These are phyloP conservation scores for Fagopyrum homotropicum DNA, from an alignment of 148 eudicot genomes.

Conservation along the genomic window DNA sequence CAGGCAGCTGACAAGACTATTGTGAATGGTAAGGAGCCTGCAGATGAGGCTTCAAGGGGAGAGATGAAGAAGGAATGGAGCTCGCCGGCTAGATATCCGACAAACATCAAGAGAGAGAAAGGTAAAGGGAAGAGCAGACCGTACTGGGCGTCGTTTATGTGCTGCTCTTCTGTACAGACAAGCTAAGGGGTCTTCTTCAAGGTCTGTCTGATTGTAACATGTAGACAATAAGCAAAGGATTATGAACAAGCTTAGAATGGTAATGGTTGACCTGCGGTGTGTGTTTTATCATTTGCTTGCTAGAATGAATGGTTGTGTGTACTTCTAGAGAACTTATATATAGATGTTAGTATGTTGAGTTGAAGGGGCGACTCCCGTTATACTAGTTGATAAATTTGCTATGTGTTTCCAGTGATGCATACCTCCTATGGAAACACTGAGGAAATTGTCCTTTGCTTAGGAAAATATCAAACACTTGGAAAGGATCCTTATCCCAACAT, in stretches of 20 bases:
- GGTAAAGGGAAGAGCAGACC: conserved; percentile 41
- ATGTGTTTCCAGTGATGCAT: neutral
- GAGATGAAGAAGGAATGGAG: conserved; percentile 48
- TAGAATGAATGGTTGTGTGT: neutral
- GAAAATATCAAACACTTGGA: too few species aligned
- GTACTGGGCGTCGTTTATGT: conserved; percentile 59
- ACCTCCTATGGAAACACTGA: neutral
- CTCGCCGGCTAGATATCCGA: conserved; percentile 60
- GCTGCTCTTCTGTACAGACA: conserved; percentile 68
- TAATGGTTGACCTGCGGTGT: neutral
- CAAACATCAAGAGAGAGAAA: conserved; percentile 59
- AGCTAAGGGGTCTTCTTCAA: conserved; percentile 13
- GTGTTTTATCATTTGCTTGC: conserved; percentile 1
- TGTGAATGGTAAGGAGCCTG: conserved; percentile 8
- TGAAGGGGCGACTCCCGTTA: neutral
- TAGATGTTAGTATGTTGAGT: neutral
- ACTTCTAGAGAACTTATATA: neutral
- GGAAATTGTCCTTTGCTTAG: too few species aligned
- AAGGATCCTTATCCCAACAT: too few species aligned
- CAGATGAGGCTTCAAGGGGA: conserved; percentile 15
- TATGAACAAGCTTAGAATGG: neutral
- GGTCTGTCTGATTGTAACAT: neutral
- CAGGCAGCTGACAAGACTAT: conserved; percentile 15
- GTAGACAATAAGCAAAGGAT: conserved; percentile 1
- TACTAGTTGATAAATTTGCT: neutral